These are phyloP conservation scores for Atkinsonella texensis DNA, from an alignment of 2,329 filamentous ascomycete genomes.

Conservation along the genomic window DNA sequence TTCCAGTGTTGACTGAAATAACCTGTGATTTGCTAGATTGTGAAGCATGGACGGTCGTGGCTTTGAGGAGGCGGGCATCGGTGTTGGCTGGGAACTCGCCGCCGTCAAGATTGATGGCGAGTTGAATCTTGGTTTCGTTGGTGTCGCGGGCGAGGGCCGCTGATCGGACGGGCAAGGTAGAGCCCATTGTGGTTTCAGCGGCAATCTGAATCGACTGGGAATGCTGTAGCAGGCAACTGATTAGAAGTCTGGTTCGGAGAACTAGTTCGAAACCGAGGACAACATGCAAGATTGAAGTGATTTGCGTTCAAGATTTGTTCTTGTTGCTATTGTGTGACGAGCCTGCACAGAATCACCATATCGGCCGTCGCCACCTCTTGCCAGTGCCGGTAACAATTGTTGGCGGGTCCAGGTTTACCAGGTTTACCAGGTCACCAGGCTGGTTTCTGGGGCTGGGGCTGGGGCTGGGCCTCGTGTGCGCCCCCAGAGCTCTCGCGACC, in stretches of 20 bases:
- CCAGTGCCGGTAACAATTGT: no score
- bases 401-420: no score
- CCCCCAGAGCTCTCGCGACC: background rate
- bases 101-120: conserved; percentile 88
- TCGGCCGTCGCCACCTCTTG: background rate
- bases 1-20: conserved; percentile 82
- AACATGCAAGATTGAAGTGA: no score
- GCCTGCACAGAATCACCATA: background rate
- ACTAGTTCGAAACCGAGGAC: no score
- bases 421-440: no score
- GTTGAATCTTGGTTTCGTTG: conserved; percentile 94
- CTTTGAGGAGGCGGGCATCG: conserved; percentile 40
- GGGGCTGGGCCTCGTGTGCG: no score
- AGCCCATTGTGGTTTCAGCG: conserved; percentile 11
- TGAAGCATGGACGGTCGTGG: conserved; percentile 58
- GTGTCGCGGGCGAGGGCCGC: conserved; percentile 77
- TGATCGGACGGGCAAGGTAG: conserved; percentile 41
- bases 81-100: conserved; percentile 60
- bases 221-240: no score
- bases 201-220: no score
- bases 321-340: no score
- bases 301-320: no score
- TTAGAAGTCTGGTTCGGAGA: no score
- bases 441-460: no score
- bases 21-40: conserved; percentile 76